These are phyloP conservation scores for Cladophialophora bantiana DNA, from an alignment of 2,329 filamentous ascomycete species.

Conservation along the genomic window DNA sequence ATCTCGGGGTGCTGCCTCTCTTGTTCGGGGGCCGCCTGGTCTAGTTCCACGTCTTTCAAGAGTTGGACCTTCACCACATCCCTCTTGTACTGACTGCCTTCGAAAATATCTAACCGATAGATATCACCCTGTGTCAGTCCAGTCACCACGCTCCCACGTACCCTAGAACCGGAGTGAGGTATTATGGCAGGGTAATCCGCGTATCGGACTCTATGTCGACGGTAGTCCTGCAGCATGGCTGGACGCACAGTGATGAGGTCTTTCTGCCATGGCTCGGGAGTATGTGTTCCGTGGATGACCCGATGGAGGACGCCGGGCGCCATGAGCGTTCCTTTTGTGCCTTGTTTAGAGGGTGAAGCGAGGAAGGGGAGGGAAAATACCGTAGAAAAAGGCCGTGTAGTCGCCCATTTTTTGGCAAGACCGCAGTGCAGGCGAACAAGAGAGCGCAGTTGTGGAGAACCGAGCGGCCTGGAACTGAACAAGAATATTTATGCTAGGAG, in stretches of 20 bases:
- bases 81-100: constrained; percentile 76
- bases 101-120: constrained; percentile 77
- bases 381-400: constrained; percentile 70
- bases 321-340: constrained; percentile 69
- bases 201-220: constrained; percentile 70
- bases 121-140: constrained; percentile 82
- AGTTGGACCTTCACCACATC: constrained; percentile 55
- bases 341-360: constrained; percentile 10
- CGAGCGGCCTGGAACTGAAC: background rate
- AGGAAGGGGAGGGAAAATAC: constrained; percentile 44
- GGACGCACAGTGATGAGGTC: constrained; percentile 70
- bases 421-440: background rate
- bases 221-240: constrained; percentile 76
- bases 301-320: constrained; percentile 84
- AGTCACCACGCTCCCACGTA: constrained; percentile 77
- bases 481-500: background rate
- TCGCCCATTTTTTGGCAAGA: constrained; percentile 49
- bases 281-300: constrained; percentile 73
- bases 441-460: background rate
- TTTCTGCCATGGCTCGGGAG: constrained; percentile 59
- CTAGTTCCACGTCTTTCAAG: constrained; percentile 43
- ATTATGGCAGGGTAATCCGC: constrained; percentile 86
- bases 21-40: constrained; percentile 44
- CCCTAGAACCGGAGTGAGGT: constrained; percentile 53
- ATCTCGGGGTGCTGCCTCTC: constrained; percentile 39